A percentile compares a stretch with the other conserved stretches of the same genome.
Conservation (phyloP, 305 asterid species). For the Fraxinus nigra region DNA sequence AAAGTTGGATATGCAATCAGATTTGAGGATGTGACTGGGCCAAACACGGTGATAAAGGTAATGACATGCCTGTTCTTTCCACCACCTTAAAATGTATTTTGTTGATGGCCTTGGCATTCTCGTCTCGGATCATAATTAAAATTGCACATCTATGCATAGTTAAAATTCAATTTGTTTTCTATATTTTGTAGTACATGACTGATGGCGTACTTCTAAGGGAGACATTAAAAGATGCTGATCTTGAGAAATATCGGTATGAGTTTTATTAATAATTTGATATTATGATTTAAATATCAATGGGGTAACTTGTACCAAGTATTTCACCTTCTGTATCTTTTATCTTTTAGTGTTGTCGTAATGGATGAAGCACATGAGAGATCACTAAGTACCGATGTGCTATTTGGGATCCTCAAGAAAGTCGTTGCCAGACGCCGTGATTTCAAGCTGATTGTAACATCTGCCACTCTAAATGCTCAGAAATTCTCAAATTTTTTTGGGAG, state of each 20-base stretch:
- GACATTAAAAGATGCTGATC: conserved; percentile 91
- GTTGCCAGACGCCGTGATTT: conserved; percentile 94
- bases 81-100: not conserved
- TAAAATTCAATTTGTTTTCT: conserved; percentile 12
- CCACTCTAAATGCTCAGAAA: conserved; percentile 90
- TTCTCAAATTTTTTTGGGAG: conserved; percentile 94
- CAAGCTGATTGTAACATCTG: conserved; percentile 96
- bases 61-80: conserved; percentile 8
- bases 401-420: conserved; percentile 95
- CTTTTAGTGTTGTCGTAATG: conserved; percentile 76
- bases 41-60: conserved; percentile 89
- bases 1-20: conserved; percentile 98
- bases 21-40: conserved; percentile 95
- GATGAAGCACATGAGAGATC: conserved; percentile 99
- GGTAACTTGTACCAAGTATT: conserved; percentile 8
- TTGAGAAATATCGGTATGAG: conserved; percentile 87
- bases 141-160: not conserved
- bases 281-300: not conserved
- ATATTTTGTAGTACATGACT: conserved; percentile 84
- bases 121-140: not conserved
- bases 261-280: conserved; percentile 1
- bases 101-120: conserved; percentile 1
- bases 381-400: conserved; percentile 84
- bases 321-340: conserved; percentile 15
- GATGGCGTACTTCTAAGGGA: conserved; percentile 98